phyloP scores from a whole-genome alignment of 768 basidiomycete species.

The Leccinellum albellum region DNA sequence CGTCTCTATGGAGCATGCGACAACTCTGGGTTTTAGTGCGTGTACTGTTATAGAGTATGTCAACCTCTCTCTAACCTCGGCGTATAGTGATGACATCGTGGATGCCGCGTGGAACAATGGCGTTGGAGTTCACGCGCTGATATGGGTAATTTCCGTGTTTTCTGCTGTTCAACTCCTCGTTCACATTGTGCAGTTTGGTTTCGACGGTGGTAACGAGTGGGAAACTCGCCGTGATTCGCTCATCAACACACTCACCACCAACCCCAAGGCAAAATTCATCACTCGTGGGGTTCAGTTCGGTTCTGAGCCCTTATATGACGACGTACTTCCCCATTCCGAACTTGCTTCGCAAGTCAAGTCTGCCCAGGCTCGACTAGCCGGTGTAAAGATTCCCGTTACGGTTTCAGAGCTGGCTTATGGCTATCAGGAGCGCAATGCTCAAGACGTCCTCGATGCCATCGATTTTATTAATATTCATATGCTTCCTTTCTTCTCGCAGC shows the following conservation, averaged over 20 bases:
- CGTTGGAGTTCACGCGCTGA: slow-evolving; percentile 69
- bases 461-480: slow-evolving; percentile 69
- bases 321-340: slow-evolving; percentile 44
- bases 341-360: slow-evolving; percentile 50
- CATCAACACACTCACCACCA: slow-evolving; percentile 50
- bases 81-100: slow-evolving; percentile 51
- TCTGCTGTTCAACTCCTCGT: neutral
- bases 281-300: slow-evolving; percentile 68
- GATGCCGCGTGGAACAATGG: slow-evolving; percentile 65
- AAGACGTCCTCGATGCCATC: slow-evolving; percentile 53
- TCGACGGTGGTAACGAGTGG: slow-evolving; percentile 45
- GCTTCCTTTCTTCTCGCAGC: slow-evolving; percentile 57
- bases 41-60: neutral
- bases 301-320: slow-evolving; percentile 64
- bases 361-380: slow-evolving; percentile 47
- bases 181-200: slow-evolving; percentile 32
- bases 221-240: slow-evolving; percentile 50
- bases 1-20: slow-evolving; percentile 46
- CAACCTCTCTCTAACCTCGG: slow-evolving; percentile 5
- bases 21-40: slow-evolving; percentile 37
- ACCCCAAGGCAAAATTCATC: slow-evolving; percentile 60
- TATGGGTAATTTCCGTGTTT: slow-evolving; percentile 53
- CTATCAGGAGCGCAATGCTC: slow-evolving; percentile 49
- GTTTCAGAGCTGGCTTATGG: slow-evolving; percentile 64
- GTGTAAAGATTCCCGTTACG: slow-evolving; percentile 61